phyloP scores from a whole-genome alignment of 176 grass and related monocot genomes.

The Oryza officinalis region DNA sequence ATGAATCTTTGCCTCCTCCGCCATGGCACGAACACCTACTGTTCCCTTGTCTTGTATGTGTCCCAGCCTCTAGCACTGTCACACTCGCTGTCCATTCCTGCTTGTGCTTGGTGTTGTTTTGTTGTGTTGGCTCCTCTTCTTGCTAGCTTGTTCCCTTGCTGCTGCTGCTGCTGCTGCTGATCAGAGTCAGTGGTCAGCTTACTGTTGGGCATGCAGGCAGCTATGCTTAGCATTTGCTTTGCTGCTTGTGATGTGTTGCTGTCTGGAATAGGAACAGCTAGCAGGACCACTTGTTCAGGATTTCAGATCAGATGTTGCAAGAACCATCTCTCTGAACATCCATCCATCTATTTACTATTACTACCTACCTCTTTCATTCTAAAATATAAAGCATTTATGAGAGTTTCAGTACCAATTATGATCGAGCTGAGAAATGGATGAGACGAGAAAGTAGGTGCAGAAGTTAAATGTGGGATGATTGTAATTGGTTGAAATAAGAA shows the following conservation, averaged over 20 bases:
- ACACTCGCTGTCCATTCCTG: conserved; percentile 7
- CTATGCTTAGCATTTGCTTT: neutral
- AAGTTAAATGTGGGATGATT: too few species aligned
- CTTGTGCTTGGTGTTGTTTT: neutral
- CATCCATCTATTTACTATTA: neutral
- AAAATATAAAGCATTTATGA: too few species aligned
- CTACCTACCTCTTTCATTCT: accelerated
- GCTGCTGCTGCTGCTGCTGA: neutral
- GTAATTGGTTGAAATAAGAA: too few species aligned
- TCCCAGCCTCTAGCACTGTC: neutral
- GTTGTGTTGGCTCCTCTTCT: conserved; percentile 10
- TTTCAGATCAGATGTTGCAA: conserved; percentile 27
- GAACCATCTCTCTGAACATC: neutral
- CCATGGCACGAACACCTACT: neutral
- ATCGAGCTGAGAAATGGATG: too few species aligned
- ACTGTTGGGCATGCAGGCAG: conserved; percentile 30
- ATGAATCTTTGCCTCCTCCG: neutral
- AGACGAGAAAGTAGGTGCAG: too few species aligned
- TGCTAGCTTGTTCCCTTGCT: neutral
- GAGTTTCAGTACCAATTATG: too few species aligned
- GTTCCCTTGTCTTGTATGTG: neutral
- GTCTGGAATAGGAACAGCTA: conserved; percentile 25
- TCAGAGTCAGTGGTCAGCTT: neutral
- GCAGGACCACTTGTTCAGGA: conserved; percentile 17
- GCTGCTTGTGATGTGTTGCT: conserved; percentile 20